Percentiles rank a stretch among this genome's conserved stretches.
These are phyloP conservation scores for Syzygium grande DNA, from an alignment of 345 rosid species.

Conservation along the genomic window DNA sequence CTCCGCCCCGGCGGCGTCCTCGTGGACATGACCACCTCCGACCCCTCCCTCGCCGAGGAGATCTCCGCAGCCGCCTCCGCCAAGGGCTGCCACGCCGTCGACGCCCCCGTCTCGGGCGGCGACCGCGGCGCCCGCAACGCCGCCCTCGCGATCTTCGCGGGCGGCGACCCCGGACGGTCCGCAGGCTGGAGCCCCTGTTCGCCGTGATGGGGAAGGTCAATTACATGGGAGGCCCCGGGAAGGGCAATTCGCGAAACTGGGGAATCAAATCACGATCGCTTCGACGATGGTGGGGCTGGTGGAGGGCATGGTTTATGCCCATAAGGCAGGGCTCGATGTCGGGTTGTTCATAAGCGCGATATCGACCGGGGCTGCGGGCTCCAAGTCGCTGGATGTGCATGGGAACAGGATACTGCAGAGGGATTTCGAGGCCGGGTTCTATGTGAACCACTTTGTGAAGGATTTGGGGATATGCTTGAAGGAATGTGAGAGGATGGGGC, in stretches of 20 bases:
- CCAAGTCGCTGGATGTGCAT: constrained; percentile 44
- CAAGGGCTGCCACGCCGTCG: constrained; percentile 51
- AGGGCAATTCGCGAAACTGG: constrained; percentile 76
- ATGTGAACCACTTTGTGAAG: constrained; percentile 76
- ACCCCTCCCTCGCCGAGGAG: constrained; percentile 82
- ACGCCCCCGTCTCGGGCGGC: constrained; percentile 93
- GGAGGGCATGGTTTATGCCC: constrained; percentile 75
- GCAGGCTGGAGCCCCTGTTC: constrained; percentile 52
- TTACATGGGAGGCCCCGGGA: constrained; percentile 76
- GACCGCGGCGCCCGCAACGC: constrained; percentile 78
- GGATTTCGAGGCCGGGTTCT: constrained; percentile 81
- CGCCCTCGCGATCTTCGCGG: constrained; percentile 69
- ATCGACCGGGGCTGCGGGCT: constrained; percentile 70
- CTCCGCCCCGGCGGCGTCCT: constrained; percentile 70
- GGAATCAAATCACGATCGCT: constrained; percentile 78
- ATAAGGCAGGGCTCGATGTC: constrained; percentile 71
- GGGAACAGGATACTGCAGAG: constrained; percentile 65
- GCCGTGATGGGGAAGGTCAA: constrained; percentile 69
- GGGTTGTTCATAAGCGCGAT: constrained; percentile 57
- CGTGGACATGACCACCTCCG: constrained; percentile 96
- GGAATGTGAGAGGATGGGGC: constrained; percentile 77
- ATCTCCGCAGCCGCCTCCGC: constrained; percentile 46
- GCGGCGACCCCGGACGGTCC: constrained; percentile 52
- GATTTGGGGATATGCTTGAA: constrained; percentile 87
- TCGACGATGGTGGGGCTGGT: constrained; percentile 84